Conservation (phyloP, 306 rosid species). For the Inga laurina region DNA sequence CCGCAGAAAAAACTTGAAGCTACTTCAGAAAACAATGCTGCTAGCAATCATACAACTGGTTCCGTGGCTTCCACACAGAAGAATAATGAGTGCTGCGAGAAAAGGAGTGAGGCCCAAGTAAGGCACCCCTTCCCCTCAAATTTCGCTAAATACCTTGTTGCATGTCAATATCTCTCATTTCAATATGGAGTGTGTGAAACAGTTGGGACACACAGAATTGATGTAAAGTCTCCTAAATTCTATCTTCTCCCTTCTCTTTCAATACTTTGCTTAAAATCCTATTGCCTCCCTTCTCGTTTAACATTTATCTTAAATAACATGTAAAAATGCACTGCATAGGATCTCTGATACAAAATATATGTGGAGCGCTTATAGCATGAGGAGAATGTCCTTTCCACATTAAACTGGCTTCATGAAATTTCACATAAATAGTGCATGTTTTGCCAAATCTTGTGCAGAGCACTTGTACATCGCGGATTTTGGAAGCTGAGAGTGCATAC, state of each 20-base stretch:
- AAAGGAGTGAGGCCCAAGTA: constrained; percentile 63
- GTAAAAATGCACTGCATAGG: neutral
- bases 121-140: constrained; percentile 20
- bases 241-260: constrained; percentile 1
- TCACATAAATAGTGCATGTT: constrained; percentile 41
- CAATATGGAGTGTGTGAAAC: neutral
- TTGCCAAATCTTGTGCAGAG: constrained; percentile 60
- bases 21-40: constrained; percentile 47
- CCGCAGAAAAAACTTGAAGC: constrained; percentile 36
- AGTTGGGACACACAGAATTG: neutral
- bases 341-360: neutral
- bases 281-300: neutral
- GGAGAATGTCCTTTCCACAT: constrained; percentile 28
- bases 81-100: constrained; percentile 50
- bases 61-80: constrained; percentile 43
- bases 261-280: neutral
- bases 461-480: constrained; percentile 49
- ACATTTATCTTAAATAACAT: neutral
- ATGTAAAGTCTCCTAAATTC: neutral
- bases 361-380: constrained; percentile 15
- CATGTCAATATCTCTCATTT: neutral
- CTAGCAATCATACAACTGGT: constrained; percentile 53
- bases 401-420: constrained; percentile 42
- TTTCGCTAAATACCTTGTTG: neutral
- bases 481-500: constrained; percentile 56